Evolutionary conservation across 495 filamentous ascomycete genomes (phyloP), one percentile per base, ranked within the genome.

Genomic region (Melanomma pulvis-pyrius): DNA sequence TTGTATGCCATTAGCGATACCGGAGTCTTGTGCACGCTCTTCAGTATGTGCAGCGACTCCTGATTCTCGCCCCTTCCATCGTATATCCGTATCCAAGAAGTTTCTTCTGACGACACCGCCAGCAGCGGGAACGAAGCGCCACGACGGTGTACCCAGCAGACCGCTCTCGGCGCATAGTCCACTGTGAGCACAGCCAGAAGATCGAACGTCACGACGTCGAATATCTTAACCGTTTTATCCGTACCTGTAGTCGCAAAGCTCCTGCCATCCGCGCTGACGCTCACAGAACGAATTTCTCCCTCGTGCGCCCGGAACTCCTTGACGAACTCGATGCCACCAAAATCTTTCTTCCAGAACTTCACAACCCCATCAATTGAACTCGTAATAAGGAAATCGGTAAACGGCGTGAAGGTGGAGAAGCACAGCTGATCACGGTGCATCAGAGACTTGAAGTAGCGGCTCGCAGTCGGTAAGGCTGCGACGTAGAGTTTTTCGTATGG

Each of bases 281-380:
- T 92, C 29, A 92, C 90, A 39, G 88, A 87, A 32, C 80, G 86
- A 71, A 98, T 92, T 74, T 96, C 93, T 30, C 90, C 91, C 59
- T 82, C 82, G 75, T 98, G 96, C 19, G 92, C 93, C 62, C 87
- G 87, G 79, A 96, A 99, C 80, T 97, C 92, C 78, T 99, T 99
- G 17, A 98, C 92, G 71, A 98, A 98, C 77, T 99, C 94, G 32
- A 97, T 90, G 0, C 91, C 91, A 9, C 89, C 88, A 4, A 86
- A 86, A 65, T 90, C 84, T 79, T 99, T 99, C 82, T 99, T 98
- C 94, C 94, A 99, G 78, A 98, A 99, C 76, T 98, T 98, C 55
- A 98, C 93, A 0, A 92, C 88, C 1, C 96, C 96, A 75, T 99
- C 93, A 19, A 91, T 78, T 1, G 93, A 97, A 68, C 87, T 91